These are phyloP conservation scores for Penicillium sp. DNA, from an alignment of 2,329 filamentous ascomycete species.

Conservation along the genomic window DNA sequence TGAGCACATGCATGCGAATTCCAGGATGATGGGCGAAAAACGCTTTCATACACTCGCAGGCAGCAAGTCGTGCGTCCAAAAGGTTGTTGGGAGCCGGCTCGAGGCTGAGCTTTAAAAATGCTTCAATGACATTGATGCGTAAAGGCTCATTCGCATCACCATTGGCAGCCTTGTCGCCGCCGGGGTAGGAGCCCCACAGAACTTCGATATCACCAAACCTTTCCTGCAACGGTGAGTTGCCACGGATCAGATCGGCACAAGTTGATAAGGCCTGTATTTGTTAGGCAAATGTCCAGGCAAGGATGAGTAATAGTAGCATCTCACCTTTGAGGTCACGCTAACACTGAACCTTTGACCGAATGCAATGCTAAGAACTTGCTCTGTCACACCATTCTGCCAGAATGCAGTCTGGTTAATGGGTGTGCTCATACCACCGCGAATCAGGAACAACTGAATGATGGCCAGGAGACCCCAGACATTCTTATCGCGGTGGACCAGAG, in stretches of 20 bases:
- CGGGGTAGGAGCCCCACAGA: constrained; percentile 36
- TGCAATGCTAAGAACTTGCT: constrained; percentile 76
- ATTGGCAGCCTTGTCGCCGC: constrained; percentile 31
- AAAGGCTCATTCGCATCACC: constrained; percentile 52
- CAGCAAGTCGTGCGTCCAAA: constrained; percentile 79
- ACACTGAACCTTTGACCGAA: constrained; percentile 72
- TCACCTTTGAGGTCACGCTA: constrained; percentile 77
- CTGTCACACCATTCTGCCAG: constrained; percentile 76
- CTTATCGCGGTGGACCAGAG: constrained; percentile 74
- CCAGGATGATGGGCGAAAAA: constrained; percentile 82
- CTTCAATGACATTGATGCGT: constrained; percentile 88
- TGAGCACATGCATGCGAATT: constrained; percentile 81
- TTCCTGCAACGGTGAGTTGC: constrained; percentile 78
- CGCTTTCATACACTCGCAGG: constrained; percentile 86
- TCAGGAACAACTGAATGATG: constrained; percentile 81
- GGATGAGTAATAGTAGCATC: constrained; percentile 16
- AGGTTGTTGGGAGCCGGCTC: constrained; percentile 64
- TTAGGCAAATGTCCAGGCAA: constrained; percentile 12
- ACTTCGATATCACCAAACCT: constrained; percentile 86
- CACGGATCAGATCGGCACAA: constrained; percentile 84
- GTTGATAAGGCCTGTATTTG: constrained; percentile 68
- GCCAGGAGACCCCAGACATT: constrained; percentile 89
- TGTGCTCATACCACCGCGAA: constrained; percentile 75
- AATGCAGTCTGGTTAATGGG: constrained; percentile 81
- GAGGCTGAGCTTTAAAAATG: constrained; percentile 78